Conservation (phyloP, 2,329 filamentous ascomycete species). For the Aspergillus brunneoviolaceus region DNA sequence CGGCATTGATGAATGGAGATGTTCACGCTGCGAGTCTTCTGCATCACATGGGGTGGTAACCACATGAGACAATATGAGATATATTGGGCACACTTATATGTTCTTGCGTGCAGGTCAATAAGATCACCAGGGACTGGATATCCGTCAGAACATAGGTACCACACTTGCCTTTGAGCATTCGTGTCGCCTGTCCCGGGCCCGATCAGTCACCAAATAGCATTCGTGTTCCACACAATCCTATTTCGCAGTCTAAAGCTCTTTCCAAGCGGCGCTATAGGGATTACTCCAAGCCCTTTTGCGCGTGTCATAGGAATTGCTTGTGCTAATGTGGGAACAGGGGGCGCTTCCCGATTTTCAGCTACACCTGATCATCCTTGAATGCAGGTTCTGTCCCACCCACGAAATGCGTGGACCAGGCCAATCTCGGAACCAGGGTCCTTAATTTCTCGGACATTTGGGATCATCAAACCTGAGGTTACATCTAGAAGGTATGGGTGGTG, state of each 20-base stretch:
- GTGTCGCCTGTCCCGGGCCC: not conserved
- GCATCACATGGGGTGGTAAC: no score
- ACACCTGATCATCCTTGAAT: not conserved
- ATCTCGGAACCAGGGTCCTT: not conserved
- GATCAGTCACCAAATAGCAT: not conserved
- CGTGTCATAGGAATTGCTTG: not conserved
- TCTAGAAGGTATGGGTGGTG: not conserved
- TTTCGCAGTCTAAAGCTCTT: not conserved
- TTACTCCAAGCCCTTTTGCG: not conserved
- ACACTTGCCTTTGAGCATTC: no score
- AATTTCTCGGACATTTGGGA: not conserved
- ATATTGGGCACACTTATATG: no score
- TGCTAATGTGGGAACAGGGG: not conserved
- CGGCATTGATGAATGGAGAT: no score
- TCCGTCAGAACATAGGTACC: no score
- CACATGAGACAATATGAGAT: no score
- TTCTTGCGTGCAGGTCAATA: no score
- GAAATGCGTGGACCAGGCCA: no score
- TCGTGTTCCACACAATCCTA: not conserved
- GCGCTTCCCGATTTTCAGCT: not conserved
- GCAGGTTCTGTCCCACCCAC: not conserved
- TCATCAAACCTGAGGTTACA: not conserved
- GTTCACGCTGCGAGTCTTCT: no score
- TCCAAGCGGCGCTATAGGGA: not conserved
- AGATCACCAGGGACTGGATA: no score